Base-by-base conservation (phyloP, 805 yeast species). In the Ogataea trehaloabstinens region DNA sequence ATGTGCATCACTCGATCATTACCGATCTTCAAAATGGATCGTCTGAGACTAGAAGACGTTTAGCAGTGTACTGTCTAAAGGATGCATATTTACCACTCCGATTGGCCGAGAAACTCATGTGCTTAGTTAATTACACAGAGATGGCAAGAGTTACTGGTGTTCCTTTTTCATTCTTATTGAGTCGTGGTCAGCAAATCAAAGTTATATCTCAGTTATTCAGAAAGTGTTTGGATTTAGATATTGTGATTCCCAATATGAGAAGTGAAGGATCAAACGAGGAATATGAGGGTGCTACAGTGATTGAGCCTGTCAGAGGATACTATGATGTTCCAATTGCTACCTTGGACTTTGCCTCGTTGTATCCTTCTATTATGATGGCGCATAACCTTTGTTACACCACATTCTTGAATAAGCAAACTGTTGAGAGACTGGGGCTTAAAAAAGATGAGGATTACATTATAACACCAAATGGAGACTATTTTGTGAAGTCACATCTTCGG, bases 101-200 rank as follows among this genome's bases (percentile, higher is more conserved):
- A 47, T 70, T 93, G 25, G 64, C 90, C 53, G 97, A 91, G 48
- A 95, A 91, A 55, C 73, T 93, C 38, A 95, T 93, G 99, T 89
- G 97, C 53, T 70, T 93, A 44, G 95, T 95, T 44, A 93, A 93
- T 56, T 93, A 93, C 64, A 91, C 97, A 0, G 99, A 93, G 65
- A 93, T 93, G 99, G 97, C 99, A 2, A 82, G 99, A 68, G 99
- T 93, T 19, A 93, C 99, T 0, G 99, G 99, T 49, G 98, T 93
- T 8, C 99, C 99, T 0, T 88, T 93, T 55, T 84, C 96, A 1
- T 91, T 80, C 56, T 71, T 93, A 45, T 67, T 93, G 31, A 61
- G 95, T 12, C 76, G 99, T 58, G 99, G 99, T 28, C 99, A 93
- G 67, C 99, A 95, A 64, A 91, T 93, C 61, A 93, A 93, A 62